phyloP scores from a whole-genome alignment of 805 yeast species.

The Tetrapisispora namnaoensis region DNA sequence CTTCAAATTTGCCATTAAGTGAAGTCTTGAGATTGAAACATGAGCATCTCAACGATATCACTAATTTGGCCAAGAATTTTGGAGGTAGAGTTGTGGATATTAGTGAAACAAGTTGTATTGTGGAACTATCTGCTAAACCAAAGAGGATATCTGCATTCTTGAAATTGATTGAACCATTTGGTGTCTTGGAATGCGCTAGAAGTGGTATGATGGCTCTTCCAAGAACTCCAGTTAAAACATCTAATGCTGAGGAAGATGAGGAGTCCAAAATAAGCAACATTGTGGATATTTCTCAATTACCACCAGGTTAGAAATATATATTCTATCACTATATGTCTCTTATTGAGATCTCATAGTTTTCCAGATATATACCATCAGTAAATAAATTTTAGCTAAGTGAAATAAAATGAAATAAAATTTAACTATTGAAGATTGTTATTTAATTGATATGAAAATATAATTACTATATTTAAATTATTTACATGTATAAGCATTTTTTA shows the following conservation, averaged over 20 bases:
- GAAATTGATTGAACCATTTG: conserved; percentile 87
- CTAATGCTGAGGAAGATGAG: conserved; percentile 47
- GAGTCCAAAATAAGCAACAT: conserved; percentile 43
- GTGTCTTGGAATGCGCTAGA: conserved; percentile 91
- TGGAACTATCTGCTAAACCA: conserved; percentile 92
- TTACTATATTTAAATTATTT: not conserved
- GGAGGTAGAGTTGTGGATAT: conserved; percentile 92
- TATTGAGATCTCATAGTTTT: not conserved
- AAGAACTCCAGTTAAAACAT: conserved; percentile 73
- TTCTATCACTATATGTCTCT: not conserved
- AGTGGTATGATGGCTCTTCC: conserved; percentile 99
- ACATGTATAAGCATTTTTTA: not conserved
- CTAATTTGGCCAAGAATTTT: conserved; percentile 70
- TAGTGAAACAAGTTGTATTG: conserved; percentile 85
- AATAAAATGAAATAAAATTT: not conserved
- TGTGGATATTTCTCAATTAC: conserved; percentile 82
- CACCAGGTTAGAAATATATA: conserved; percentile 65
- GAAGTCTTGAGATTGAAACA: conserved; percentile 93
- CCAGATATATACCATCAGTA: not conserved
- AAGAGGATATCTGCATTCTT: conserved; percentile 78
- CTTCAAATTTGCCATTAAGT: conserved; percentile 78
- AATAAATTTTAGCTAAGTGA: not conserved
- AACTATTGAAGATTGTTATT: not conserved
- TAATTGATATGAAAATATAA: not conserved
- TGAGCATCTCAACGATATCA: conserved; percentile 74